A percentile compares a stretch with the other conserved stretches of the same genome.
Evolutionary conservation across 1,284 basidiomycete species (phyloP).

Genomic region (Veloporphyrellus conicus): DNA sequence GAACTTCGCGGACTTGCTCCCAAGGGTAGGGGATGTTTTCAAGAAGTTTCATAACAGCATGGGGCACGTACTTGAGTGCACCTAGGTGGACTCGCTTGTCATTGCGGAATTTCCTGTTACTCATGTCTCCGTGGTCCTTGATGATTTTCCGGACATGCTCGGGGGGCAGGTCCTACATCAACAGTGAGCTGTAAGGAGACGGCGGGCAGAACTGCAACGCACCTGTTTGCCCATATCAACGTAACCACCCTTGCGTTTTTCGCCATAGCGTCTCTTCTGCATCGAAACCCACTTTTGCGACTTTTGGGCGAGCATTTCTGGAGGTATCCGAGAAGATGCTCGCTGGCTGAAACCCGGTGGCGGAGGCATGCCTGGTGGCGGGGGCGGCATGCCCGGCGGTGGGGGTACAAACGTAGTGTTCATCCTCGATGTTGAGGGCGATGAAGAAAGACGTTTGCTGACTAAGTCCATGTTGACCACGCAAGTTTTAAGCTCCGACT

Average conservation of each 20-base stretch:
- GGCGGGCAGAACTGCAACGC: slow-evolving; percentile 25
- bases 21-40: slow-evolving; percentile 99
- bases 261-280: slow-evolving; percentile 87
- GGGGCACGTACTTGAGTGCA: slow-evolving; percentile 97
- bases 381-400: slow-evolving; percentile 61
- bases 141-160: slow-evolving; percentile 98
- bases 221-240: slow-evolving; percentile 94
- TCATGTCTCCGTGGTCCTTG: slow-evolving; percentile 97
- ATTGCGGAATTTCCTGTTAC: slow-evolving; percentile 92
- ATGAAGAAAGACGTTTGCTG: slow-evolving; percentile 26
- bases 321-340: slow-evolving; percentile 61
- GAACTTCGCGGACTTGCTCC: slow-evolving; percentile 98
- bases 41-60: slow-evolving; percentile 98
- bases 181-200: slow-evolving; percentile 3
- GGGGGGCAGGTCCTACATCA: slow-evolving; percentile 70
- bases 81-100: slow-evolving; percentile 99
- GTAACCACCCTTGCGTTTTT: slow-evolving; percentile 83
- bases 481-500: slow-evolving; percentile 22
- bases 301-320: slow-evolving; percentile 78
- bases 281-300: slow-evolving; percentile 92
- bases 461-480: slow-evolving; percentile 19
- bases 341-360: slow-evolving; percentile 46
- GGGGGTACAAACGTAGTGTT: slow-evolving; percentile 31
- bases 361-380: slow-evolving; percentile 58
- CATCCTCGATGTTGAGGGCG: slow-evolving; percentile 35